Conservation (phyloP, 306 rosid species). For the Citrullus amarus region DNA sequence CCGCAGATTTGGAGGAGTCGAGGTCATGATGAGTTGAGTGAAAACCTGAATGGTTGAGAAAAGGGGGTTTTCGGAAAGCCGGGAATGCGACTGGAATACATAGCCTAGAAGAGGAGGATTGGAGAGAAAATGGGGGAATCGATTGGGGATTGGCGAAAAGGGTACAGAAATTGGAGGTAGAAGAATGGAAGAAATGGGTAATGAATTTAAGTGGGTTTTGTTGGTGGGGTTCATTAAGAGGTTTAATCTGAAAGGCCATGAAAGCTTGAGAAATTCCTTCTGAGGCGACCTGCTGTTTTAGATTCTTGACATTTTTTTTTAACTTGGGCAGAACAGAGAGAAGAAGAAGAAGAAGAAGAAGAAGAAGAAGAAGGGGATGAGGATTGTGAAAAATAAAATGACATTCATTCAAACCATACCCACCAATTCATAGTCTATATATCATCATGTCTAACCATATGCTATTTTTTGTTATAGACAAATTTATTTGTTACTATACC, state of each 20-base stretch:
- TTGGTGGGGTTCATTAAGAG: conserved; percentile 11
- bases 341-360: background rate
- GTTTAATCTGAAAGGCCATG: conserved; percentile 59
- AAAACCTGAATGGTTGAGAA: conserved; percentile 1
- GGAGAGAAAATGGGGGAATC: conserved; percentile 13
- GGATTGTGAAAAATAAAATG: background rate
- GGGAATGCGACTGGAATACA: conserved; percentile 41
- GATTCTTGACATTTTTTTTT: background rate
- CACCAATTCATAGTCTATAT: background rate
- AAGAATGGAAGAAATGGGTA: conserved; percentile 38
- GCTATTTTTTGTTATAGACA: too few relatives aligned
- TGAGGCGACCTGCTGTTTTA: background rate
- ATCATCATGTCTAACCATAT: background rate
- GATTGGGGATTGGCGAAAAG: conserved; percentile 28
- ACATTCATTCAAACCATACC: background rate
- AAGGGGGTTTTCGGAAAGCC: conserved; percentile 24
- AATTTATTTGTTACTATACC: too few relatives aligned
- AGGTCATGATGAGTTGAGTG: conserved; percentile 29
- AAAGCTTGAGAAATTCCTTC: background rate
- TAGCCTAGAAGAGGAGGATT: conserved; percentile 12
- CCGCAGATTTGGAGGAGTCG: conserved; percentile 25
- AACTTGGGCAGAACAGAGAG: background rate
- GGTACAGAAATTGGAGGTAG: conserved; percentile 45
- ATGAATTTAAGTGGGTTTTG: conserved; percentile 19
- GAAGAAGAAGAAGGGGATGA: background rate